phyloP scores from a whole-genome alignment of 192 early-diverging fungal species.

The Coemansia sp. region DNA sequence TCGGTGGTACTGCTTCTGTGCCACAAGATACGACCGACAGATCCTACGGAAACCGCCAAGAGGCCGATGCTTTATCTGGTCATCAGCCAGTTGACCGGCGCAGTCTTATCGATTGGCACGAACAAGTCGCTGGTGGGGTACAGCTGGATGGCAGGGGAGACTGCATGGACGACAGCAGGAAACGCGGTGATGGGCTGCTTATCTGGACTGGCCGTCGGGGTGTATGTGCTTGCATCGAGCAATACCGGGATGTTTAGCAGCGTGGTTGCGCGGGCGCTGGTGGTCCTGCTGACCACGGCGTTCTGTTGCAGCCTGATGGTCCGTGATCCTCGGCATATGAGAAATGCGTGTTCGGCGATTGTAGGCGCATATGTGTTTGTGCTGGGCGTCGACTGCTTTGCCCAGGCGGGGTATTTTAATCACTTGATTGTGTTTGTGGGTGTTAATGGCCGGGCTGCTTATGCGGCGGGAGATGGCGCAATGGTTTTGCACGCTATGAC shows the following conservation, averaged over 20 bases:
- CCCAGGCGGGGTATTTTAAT: slow-evolving; percentile 7
- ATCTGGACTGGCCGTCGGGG: not conserved
- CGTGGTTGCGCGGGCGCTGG: not conserved
- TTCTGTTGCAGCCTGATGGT: not conserved
- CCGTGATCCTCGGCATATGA: not conserved
- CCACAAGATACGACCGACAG: not conserved
- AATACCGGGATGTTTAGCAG: slow-evolving; percentile 1
- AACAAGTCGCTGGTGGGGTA: not conserved
- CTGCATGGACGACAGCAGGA: not conserved
- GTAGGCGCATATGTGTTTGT: slow-evolving; percentile 17
- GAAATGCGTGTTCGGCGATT: slow-evolving; percentile 5
- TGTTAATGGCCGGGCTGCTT: not conserved
- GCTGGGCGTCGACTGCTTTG: slow-evolving; percentile 18
- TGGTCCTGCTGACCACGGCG: not conserved
- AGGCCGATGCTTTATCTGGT: slow-evolving; percentile 7
- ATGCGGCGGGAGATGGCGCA: slow-evolving; percentile 1
- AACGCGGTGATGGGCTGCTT: not conserved
- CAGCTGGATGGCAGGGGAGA: not conserved
- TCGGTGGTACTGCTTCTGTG: slow-evolving; percentile 7
- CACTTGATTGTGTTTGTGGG: slow-evolving; percentile 8
- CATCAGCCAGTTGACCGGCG: slow-evolving; percentile 1
- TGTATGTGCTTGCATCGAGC: slow-evolving; percentile 10
- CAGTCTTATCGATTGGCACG: not conserved
- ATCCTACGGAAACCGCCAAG: not conserved
- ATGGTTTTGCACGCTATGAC: slow-evolving; percentile 15